Percentiles rank a stretch among this genome's conserved stretches.
These are phyloP conservation scores for Kalanchoe fedtschenkoi DNA, from an alignment of 164 flowering plant species.

Conservation along the genomic window DNA sequence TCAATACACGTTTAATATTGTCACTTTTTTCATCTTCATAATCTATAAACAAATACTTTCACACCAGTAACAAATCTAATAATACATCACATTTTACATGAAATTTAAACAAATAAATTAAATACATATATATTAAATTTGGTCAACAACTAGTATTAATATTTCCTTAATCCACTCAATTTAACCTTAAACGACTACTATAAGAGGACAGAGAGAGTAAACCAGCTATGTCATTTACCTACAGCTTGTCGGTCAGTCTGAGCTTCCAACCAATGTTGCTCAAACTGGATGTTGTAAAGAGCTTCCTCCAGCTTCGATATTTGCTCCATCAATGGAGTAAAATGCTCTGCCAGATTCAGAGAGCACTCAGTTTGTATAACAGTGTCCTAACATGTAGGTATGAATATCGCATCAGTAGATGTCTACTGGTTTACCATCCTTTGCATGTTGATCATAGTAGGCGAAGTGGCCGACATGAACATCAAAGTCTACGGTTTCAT, in stretches of 20 bases:
- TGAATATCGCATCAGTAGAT: neutral
- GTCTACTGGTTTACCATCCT: conserved; percentile 23
- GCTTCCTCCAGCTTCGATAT: conserved; percentile 80
- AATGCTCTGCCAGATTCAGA: conserved; percentile 58
- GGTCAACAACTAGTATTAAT: too few species aligned
- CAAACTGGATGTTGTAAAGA: conserved; percentile 86
- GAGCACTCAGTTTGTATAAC: neutral
- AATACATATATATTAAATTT: neutral
- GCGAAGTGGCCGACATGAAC: conserved; percentile 32
- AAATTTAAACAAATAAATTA: neutral
- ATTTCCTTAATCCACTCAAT: too few species aligned
- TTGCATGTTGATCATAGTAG: conserved; percentile 33
- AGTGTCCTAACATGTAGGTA: neutral
- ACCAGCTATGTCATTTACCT: conserved; percentile 23
- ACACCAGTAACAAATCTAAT: too few species aligned
- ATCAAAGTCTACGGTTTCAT: conserved; percentile 42
- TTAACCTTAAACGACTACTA: too few species aligned
- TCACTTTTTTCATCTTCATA: too few species aligned
- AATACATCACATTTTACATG: too few species aligned
- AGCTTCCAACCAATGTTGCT: conserved; percentile 97
- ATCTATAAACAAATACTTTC: too few species aligned
- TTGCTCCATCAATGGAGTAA: conserved; percentile 75
- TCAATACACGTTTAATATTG: too few species aligned
- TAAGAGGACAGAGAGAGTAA: neutral
- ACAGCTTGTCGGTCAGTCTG: conserved; percentile 89